phyloP scores from a whole-genome alignment of 495 filamentous ascomycete species.

The Evansstolkia leycettana region DNA sequence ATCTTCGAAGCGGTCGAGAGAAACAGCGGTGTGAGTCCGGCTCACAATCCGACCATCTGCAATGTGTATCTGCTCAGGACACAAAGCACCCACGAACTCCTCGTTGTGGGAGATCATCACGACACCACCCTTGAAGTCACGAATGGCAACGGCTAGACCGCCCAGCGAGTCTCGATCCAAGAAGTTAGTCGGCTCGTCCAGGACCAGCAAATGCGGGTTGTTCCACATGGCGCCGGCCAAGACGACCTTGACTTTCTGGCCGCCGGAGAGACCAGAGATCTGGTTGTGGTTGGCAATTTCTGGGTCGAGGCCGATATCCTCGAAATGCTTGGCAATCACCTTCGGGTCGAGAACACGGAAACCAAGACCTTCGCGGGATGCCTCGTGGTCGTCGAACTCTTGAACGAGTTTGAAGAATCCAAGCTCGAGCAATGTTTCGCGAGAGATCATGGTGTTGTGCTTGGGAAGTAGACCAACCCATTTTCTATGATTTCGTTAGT shows the following conservation, averaged over 20 bases:
- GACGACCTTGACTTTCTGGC: conserved; percentile 99
- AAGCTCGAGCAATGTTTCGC: conserved; percentile 74
- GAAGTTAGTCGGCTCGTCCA: conserved; percentile 99
- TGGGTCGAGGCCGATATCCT: conserved; percentile 89
- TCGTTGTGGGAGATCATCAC: conserved; percentile 99
- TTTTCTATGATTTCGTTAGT: conserved; percentile 50
- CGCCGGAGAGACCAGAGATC: conserved; percentile 91
- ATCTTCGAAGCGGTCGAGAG: conserved; percentile 81
- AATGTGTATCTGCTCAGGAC: conserved; percentile 90
- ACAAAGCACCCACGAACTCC: conserved; percentile 91
- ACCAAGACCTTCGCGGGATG: conserved; percentile 91
- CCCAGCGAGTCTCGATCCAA: conserved; percentile 95
- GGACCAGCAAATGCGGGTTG: conserved; percentile 91
- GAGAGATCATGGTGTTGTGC: conserved; percentile 82
- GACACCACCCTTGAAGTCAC: conserved; percentile 94
- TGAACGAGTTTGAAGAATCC: conserved; percentile 91
- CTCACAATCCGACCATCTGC: conserved; percentile 74
- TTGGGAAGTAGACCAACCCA: conserved; percentile 84
- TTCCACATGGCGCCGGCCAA: conserved; percentile 98
- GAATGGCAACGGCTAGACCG: conserved; percentile 88
- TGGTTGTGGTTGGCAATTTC: conserved; percentile 98
- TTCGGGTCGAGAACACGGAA: conserved; percentile 86
- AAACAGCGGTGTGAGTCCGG: conserved; percentile 61
- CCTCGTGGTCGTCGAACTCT: conserved; percentile 97
- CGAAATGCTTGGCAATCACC: conserved; percentile 94